Base-by-base conservation (phyloP, 768 basidiomycete genomes). In the Xerocomellus intermedius region DNA sequence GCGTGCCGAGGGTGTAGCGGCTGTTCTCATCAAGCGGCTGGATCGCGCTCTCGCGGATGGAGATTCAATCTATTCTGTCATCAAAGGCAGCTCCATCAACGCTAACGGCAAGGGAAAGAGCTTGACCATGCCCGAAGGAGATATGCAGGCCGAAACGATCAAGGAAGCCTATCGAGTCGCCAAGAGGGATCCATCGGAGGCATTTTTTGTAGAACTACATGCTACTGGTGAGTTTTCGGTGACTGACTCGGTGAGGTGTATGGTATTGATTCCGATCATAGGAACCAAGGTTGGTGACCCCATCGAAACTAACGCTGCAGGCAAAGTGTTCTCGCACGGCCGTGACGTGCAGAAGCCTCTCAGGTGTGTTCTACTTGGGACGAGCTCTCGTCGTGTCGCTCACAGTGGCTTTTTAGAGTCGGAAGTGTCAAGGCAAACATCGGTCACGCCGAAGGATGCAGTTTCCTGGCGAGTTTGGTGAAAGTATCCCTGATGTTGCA, bases 191-290 rank as follows among this genome's bases (percentile, higher is more conserved):
- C 74, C 71, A 5, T 56, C 60, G 1, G 78, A 81, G 24, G 76
- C 77, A 4, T 79, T 80, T 54, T 82, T 70, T 56, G 69, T 82
- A 0, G 81, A 82, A 59, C 56, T 78, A 12, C 81, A 82, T 53
- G 79, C 77, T 19, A 81, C 81, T n/a, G 79, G 68, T 67, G 19
- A 26, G 58, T 55, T n/a, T 4, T 55, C 1, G 6, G 6, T 30
- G n/a, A 8, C 4, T 17, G 8, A 13, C 7, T 39, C 2, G 24
- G 16, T 14, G 30, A 16, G 32, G 17, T 19, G 8, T 0, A 12
- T 17, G 43, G n/a, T 43, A 36, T 22, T 63, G 46, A 65, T 44
- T 7, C 8, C 2, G 10, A 42, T 43, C 22, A 2, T 37, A 65
- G 64, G 64, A 35, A 81, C 81, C 3, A 72, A 75, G 36, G 70